Conservation (phyloP, 805 yeast genomes). For the Spathaspora sp. region DNA sequence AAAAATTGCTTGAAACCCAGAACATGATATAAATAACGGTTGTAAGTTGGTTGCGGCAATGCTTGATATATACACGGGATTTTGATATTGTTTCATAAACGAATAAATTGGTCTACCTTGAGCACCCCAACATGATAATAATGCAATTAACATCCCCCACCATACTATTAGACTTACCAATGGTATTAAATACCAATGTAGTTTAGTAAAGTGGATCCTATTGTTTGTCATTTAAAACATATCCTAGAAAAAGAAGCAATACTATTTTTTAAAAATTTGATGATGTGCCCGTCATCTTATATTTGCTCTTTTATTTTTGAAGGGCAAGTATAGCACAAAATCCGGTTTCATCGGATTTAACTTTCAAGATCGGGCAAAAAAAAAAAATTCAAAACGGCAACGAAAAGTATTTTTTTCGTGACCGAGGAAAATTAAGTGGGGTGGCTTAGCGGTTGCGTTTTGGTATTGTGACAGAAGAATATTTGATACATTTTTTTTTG, state of each 20-base stretch:
- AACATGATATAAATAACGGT: constrained; percentile 77
- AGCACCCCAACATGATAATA: constrained; percentile 72
- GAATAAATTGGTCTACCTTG: constrained; percentile 75
- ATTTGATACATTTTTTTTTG: background rate
- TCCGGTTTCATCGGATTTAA: background rate
- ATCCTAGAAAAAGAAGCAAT: too few species aligned
- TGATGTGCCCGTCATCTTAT: background rate
- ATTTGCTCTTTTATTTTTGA: too few species aligned
- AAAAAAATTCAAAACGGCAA: too few species aligned
- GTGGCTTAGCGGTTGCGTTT: too few species aligned
- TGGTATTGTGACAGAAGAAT: too few species aligned
- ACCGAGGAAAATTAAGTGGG: too few species aligned
- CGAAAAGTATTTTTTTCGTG: too few species aligned
- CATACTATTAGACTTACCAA: constrained; percentile 64
- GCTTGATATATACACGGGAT: constrained; percentile 74
- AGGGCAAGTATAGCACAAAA: too few species aligned
- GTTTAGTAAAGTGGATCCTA: constrained; percentile 33
- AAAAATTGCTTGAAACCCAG: constrained; percentile 74
- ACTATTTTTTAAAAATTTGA: too few species aligned
- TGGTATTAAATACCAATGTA: constrained; percentile 58
- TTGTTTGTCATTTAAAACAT: background rate
- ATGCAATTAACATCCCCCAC: constrained; percentile 89
- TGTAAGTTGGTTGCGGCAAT: constrained; percentile 85
- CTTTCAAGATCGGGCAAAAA: background rate
- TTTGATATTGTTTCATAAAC: constrained; percentile 42